A percentile compares a stretch with the other conserved stretches of the same genome.
Conservation (phyloP, 306 rosid genomes). For the Quercus variabilis region DNA sequence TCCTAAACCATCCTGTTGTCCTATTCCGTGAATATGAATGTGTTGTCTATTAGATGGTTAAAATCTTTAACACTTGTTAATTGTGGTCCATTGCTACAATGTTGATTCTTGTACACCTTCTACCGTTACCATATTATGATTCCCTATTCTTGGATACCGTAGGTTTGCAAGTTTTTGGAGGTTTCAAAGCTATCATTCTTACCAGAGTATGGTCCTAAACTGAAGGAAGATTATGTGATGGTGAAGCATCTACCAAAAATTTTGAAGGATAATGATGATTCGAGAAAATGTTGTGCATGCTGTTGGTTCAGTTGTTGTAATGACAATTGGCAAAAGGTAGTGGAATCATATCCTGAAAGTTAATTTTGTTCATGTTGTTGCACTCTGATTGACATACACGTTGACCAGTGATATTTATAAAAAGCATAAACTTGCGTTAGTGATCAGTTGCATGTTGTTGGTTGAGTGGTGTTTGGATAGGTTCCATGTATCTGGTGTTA, state of each 20-base stretch:
- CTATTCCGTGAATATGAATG: background rate
- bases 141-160: conserved; percentile 24
- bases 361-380: conserved; percentile 6
- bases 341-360: conserved; percentile 12
- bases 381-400: background rate
- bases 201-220: conserved; percentile 93
- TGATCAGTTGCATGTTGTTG: background rate
- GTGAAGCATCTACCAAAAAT: conserved; percentile 93
- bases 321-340: conserved; percentile 99
- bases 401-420: background rate
- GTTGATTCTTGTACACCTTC: conserved; percentile 18
- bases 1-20: background rate
- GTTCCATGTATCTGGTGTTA: background rate
- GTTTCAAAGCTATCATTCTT: conserved; percentile 89
- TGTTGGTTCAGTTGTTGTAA: conserved; percentile 77
- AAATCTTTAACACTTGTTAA: background rate
- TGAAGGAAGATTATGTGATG: conserved; percentile 91
- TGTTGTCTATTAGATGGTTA: background rate
- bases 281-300: conserved; percentile 75
- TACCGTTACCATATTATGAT: conserved; percentile 6
- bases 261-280: conserved; percentile 50
- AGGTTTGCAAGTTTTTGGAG: conserved; percentile 99
- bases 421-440: background rate
- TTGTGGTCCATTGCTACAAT: background rate
- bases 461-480: background rate